Evolutionary conservation across 2,329 filamentous ascomycete genomes (phyloP).

Genomic region (Exophiala bonariae): DNA sequence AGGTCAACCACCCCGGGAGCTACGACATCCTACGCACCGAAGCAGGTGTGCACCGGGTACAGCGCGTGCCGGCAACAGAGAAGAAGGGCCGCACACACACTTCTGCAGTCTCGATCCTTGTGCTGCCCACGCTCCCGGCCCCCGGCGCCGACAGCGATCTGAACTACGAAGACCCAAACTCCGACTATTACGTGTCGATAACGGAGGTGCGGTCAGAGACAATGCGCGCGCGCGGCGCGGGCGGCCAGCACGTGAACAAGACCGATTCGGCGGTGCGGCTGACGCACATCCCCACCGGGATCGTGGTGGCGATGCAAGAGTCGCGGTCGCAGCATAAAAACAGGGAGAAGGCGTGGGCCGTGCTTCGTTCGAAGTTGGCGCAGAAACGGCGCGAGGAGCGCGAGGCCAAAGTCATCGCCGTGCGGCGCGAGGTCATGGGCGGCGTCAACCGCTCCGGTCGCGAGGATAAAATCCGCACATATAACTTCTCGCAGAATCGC

Average conservation of each 20-base stretch:
- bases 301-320: constrained; percentile 88
- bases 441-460: constrained; percentile 77
- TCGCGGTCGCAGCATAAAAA: constrained; percentile 87
- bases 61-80: constrained; percentile 89
- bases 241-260: constrained; percentile 97
- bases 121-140: constrained; percentile 77
- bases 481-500: constrained; percentile 76
- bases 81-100: constrained; percentile 90
- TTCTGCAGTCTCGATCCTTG: constrained; percentile 86
- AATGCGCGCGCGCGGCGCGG: constrained; percentile 88
- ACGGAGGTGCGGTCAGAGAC: constrained; percentile 81
- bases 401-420: constrained; percentile 72
- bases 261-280: constrained; percentile 94
- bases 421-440: constrained; percentile 77
- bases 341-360: constrained; percentile 79
- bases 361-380: constrained; percentile 80
- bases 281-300: constrained; percentile 85
- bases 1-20: constrained; percentile 72
- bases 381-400: constrained; percentile 76
- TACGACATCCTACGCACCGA: constrained; percentile 83
- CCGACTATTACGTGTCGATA: constrained; percentile 86
- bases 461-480: constrained; percentile 91
- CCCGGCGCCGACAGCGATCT: constrained; percentile 50
- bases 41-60: constrained; percentile 91
- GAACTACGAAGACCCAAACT: constrained; percentile 78